phyloP scores from a whole-genome alignment of 1,284 basidiomycete species.

The Cystobasidium pallidum region DNA sequence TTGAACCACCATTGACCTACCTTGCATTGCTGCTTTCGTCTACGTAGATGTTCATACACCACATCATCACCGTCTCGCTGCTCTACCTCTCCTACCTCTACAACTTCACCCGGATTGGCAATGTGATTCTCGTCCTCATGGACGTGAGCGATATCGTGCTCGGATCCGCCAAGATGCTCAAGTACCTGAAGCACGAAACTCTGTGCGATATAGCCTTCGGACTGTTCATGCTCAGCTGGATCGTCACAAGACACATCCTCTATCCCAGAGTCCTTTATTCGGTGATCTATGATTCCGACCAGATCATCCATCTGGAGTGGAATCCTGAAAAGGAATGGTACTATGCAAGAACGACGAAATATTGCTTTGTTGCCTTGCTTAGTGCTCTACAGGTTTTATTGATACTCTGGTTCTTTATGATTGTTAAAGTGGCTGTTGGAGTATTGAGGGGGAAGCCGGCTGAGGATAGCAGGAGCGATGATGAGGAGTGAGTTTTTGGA shows the following conservation, averaged over 20 bases:
- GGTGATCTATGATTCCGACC: constrained; percentile 62
- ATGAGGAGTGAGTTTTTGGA: constrained; percentile 63
- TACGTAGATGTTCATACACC: constrained; percentile 92
- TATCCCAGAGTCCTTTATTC: constrained; percentile 73
- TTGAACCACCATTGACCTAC: too few relatives aligned
- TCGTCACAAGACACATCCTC: constrained; percentile 78
- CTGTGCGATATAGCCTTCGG: constrained; percentile 78
- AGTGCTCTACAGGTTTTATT: constrained; percentile 65
- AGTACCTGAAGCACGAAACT: constrained; percentile 70
- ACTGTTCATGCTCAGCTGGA: constrained; percentile 83
- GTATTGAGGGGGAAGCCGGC: constrained; percentile 78
- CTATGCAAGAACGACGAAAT: constrained; percentile 61
- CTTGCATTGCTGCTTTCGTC: background rate
- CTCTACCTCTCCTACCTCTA: constrained; percentile 76
- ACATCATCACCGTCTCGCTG: constrained; percentile 83
- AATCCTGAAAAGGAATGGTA: constrained; percentile 66
- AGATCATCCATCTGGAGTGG: constrained; percentile 63
- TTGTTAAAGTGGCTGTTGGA: constrained; percentile 72
- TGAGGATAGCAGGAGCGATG: constrained; percentile 82
- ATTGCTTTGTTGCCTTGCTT: constrained; percentile 66
- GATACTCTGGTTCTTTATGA: constrained; percentile 47
- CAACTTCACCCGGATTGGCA: constrained; percentile 86
- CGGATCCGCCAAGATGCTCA: constrained; percentile 88
- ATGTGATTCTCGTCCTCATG: constrained; percentile 86
- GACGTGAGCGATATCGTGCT: constrained; percentile 85